These are phyloP conservation scores for Nigrospora sphaerica DNA, from an alignment of 2,329 filamentous ascomycete species.

Conservation along the genomic window DNA sequence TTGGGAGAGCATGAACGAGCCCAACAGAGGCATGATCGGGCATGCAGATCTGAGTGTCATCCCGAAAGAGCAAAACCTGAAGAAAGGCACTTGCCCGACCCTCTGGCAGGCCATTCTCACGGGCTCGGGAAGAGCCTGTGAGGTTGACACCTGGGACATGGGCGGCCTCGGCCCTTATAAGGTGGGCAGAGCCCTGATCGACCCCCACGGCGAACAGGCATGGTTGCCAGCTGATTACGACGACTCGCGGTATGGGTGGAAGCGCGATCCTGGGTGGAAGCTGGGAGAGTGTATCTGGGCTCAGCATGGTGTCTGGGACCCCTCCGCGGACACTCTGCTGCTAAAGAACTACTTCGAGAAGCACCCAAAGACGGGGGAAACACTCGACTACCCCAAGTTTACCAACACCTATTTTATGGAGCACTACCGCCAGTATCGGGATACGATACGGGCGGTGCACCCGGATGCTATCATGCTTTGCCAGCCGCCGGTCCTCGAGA, in stretches of 20 bases:
- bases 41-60: constrained; percentile 74
- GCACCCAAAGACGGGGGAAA: constrained; percentile 65
- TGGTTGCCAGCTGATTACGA: constrained; percentile 83
- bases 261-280: constrained; percentile 80
- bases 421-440: constrained; percentile 70
- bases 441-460: constrained; percentile 69
- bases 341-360: constrained; percentile 84
- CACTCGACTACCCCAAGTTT: constrained; percentile 75
- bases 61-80: constrained; percentile 79
- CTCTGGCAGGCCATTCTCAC: constrained; percentile 90
- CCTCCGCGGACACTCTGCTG: constrained; percentile 65
- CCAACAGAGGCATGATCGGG: constrained; percentile 80
- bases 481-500: constrained; percentile 85
- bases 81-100: constrained; percentile 89
- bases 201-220: constrained; percentile 76
- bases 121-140: constrained; percentile 83
- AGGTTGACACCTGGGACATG: constrained; percentile 90
- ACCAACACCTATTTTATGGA: constrained; percentile 89
- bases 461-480: constrained; percentile 80
- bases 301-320: constrained; percentile 94
- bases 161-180: constrained; percentile 89
- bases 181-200: constrained; percentile 72
- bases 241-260: constrained; percentile 85
- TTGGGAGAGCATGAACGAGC: constrained; percentile 96
- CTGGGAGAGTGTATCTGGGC: constrained; percentile 96